Conservation (phyloP, 306 rosid species). For the Vigna nakashimae region DNA sequence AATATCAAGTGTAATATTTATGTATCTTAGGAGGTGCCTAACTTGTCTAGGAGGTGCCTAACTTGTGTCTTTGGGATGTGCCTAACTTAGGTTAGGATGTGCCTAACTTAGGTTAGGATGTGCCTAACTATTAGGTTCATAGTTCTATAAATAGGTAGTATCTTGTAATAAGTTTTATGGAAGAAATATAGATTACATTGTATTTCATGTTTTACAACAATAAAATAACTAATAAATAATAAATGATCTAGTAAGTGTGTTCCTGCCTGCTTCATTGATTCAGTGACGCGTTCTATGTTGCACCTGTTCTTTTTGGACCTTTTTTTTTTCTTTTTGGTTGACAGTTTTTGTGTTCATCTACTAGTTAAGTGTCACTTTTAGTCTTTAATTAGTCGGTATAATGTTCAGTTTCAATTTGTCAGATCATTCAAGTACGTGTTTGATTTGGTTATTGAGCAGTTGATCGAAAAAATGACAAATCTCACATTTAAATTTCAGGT, state of each 20-base stretch:
- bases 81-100: too few species aligned
- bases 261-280: constrained; percentile 25
- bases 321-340: not conserved
- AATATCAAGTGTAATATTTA: too few species aligned
- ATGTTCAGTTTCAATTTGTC: constrained; percentile 4
- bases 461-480: constrained; percentile 36
- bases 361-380: constrained; percentile 1
- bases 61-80: too few species aligned
- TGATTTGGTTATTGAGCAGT: constrained; percentile 23
- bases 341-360: constrained; percentile 29
- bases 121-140: too few species aligned
- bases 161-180: too few species aligned
- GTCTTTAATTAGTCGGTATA: constrained; percentile 4
- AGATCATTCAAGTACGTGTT: constrained; percentile 2
- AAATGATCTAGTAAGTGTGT: constrained; percentile 28
- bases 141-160: too few species aligned
- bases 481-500: constrained; percentile 68
- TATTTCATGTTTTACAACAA: too few species aligned
- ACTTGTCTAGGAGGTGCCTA: too few species aligned
- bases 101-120: too few species aligned
- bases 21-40: too few species aligned
- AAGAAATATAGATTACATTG: too few species aligned
- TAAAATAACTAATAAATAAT: not conserved
- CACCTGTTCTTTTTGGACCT: not conserved
- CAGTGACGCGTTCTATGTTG: constrained; percentile 14